Evolutionary conservation across 192 early-diverging fungal species (phyloP), one percentile per base, ranked within the genome.

Genomic region (Backusella luteola): DNA sequence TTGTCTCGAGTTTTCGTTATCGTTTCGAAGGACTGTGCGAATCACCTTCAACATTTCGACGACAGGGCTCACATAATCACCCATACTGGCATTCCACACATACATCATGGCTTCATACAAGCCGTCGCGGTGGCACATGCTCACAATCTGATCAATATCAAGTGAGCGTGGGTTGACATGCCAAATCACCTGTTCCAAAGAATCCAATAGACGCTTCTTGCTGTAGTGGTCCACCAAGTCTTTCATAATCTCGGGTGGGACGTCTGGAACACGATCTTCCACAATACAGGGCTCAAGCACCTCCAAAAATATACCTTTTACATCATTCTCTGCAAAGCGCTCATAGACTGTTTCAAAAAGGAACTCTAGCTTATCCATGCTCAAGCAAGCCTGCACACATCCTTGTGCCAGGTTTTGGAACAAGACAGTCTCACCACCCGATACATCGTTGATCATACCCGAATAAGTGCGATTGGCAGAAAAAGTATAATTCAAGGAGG

Each of bases 181-280:
- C 75, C 86, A 88, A 66, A 90, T 90, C 53, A 87, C 85, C 34
- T 84, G 69, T 41, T 90, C 89, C 42, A 90, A 66, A 34, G 75
- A 77, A 53, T 77, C 78, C 49, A 86, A 82, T 76, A 85, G 72
- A 38, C 84, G 75, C 11, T 79, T 79, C 1, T 80, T 74, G 42
- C 81, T 76, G 69, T 87, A 90, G 72, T 85, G 82, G 49, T 76
- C 77, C 8, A 90, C 89, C 29, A 90, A 82, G 26, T 84, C 85
- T 32, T 90, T 88, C 89, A 88, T 88, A 17, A 90, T 83, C 17
- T 81, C 84, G 1, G 89, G 89, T 6, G 89, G 89, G 46, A 90
- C 76, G 56, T 87, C 87, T 23, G 68, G 78, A 12, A 90, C 73
- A 66, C 84, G 81, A 36, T 86, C 85, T 35, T 85, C 44, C n/a